Base-by-base conservation (phyloP, 495 filamentous ascomycete genomes). In the Neurospora africana region DNA sequence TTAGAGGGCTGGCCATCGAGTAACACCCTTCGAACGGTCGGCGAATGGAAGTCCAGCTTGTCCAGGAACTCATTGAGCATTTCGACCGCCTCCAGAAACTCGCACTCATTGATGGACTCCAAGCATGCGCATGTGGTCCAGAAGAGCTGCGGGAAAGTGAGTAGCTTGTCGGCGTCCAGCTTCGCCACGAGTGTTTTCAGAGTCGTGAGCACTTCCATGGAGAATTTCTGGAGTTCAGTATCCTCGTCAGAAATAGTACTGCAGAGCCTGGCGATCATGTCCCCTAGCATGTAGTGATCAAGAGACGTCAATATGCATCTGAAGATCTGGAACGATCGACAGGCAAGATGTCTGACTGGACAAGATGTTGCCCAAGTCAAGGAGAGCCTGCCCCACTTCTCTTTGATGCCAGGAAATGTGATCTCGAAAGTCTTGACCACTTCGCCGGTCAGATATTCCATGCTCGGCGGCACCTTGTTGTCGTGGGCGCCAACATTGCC, bases 111-210 rank as follows among this genome's bases (percentile, higher is more conserved):
- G 73, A 97, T 94, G 2, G 95, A 98, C 78, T 98, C 93, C 44
- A 98, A 83, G 78, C 95, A 98, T 36, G 95, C 95, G 77, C 94
- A 97, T 3, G 92, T 96, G 2, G 95, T 95, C 95, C 95, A 99
- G 82, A 98, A 99, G 2, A 98, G 83, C 76, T 98, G 94, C 8
- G 95, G 94, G 74, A 95, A 97, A 41, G 91, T 89, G 53, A 97
- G 74, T 17, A 99, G 85, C 80, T 95, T 91, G 27, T 89, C 84
- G 4, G 90, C 86, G n/a, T 92, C 89, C 27, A 97, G 83, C 35
- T 93, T 93, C 71, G 88, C 87, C 72, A 98, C 95, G 70, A 98
- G 91, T 0, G 93, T 92, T 72, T 94, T 93, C 61, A 99, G 80
- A 0, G 95, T 98, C 1, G 93, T 97, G 35, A 99, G 83, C 76